Base-by-base conservation (phyloP, 441 rosid species). In the Brassica balearica region DNA sequence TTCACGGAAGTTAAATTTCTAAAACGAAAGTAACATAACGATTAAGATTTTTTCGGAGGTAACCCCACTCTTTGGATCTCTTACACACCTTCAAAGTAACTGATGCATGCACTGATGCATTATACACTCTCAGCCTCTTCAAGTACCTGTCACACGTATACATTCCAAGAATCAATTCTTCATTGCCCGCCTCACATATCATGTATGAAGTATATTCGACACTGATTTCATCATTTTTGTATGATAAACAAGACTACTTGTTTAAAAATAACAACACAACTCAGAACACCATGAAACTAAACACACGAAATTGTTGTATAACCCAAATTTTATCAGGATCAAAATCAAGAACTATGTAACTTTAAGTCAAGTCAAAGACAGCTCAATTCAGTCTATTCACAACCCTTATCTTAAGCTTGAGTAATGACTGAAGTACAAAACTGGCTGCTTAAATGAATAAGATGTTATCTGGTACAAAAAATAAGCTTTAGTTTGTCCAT, bases 131-230 rank as follows among this genome's bases (percentile, higher is more conserved):
- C 8, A 17, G 59, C 10, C 70, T 53, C 55, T 79, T 74, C 74
- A 79, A 79, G 78, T 79, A 46, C 78, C 82, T 79, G 53, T 22
- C 38, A 34, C 82, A 69, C 55, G n/a, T 79, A 64, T 23, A 25
- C 17, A 55, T 64, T 71, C 17, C 66, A 38, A 55, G 32, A 34
- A 71, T 25, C 67, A 65, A 15, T 63, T 36, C 48, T 2, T 63
- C 10, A 8, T 34, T 0, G 0, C 8, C 4, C 2, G 3, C 15
- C 53, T 63, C 71, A 32, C 0, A 17, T 60, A 17, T 11, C 34
- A 46, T n/a, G 14, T 63, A n/a, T 4, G 25, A 36, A 38, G 46
- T 22, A 59, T 59, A 6, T 38, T 38, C 3, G 46, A 38, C 2
- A 10, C 46, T 59, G 63, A 20, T 59, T 19, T 9, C 9, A 58